These are phyloP conservation scores for Dipteronia sinensis DNA, from an alignment of 345 rosid genomes.

Conservation along the genomic window DNA sequence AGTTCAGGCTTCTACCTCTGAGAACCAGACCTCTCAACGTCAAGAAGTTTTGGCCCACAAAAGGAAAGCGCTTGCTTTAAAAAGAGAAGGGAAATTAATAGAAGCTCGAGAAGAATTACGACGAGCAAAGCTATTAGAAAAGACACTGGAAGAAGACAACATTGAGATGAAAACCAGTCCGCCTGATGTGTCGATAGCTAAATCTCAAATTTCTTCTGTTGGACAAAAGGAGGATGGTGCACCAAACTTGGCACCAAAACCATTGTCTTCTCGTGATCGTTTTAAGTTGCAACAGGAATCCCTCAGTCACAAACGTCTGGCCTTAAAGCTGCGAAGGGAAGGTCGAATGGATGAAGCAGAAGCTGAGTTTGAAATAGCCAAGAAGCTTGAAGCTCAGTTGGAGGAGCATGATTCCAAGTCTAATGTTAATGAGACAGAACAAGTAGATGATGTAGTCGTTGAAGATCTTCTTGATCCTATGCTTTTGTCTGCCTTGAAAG, in stretches of 20 bases:
- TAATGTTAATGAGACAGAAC: constrained; percentile 26
- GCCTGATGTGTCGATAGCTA: constrained; percentile 21
- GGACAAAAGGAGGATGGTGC: constrained; percentile 44
- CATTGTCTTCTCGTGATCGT: constrained; percentile 78
- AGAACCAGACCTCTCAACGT: constrained; percentile 40
- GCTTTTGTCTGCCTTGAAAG: constrained; percentile 77
- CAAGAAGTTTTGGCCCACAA: constrained; percentile 71
- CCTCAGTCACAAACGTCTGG: constrained; percentile 79
- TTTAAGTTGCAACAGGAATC: constrained; percentile 90
- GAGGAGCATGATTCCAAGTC: constrained; percentile 62
- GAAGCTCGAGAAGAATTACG: constrained; percentile 86
- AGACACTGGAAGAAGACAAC: constrained; percentile 45
- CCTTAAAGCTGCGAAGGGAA: constrained; percentile 83
- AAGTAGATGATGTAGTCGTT: constrained; percentile 47
- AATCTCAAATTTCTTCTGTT: constrained; percentile 32
- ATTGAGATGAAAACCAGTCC: constrained; percentile 31
- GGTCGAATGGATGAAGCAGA: constrained; percentile 86
- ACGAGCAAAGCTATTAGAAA: constrained; percentile 78
- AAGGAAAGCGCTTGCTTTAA: constrained; percentile 76
- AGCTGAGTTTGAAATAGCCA: constrained; percentile 87
- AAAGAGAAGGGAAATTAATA: constrained; percentile 76
- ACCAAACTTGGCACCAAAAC: constrained; percentile 50
- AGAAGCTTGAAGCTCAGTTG: constrained; percentile 81
- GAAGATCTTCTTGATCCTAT: constrained; percentile 96
- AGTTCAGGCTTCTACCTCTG: constrained; percentile 32